Evolutionary conservation across 495 filamentous ascomycete species (phyloP).

Genomic region (Penicillium dipodomyicola): DNA sequence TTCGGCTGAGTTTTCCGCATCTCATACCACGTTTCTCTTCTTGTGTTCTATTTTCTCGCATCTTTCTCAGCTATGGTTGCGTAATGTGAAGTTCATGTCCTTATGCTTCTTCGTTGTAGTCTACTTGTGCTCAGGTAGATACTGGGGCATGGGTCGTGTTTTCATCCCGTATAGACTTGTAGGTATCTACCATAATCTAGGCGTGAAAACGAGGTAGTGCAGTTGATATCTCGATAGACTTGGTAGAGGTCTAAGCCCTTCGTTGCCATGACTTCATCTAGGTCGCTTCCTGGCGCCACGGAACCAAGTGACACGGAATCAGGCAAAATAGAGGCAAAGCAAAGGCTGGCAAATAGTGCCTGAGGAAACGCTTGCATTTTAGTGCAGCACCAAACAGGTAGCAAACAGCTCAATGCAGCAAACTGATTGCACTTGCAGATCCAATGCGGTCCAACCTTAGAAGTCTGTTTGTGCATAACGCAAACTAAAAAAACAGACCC

Average conservation of each 20-base stretch:
- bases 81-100: constrained; percentile 15
- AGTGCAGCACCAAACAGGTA: neutral
- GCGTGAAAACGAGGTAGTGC: too few relatives aligned
- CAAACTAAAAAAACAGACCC: too few relatives aligned
- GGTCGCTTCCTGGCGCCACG: neutral
- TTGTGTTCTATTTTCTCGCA: neutral
- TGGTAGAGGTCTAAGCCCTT: too few relatives aligned
- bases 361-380: neutral
- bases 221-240: too few relatives aligned
- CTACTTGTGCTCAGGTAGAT: neutral
- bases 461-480: too few relatives aligned
- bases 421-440: neutral
- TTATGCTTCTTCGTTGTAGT: constrained; percentile 9
- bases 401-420: neutral
- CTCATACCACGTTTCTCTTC: constrained; percentile 9
- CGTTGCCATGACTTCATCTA: too few relatives aligned
- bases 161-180: neutral
- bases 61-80: constrained; percentile 5
- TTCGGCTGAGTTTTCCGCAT: neutral
- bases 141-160: neutral
- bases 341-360: neutral
- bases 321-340: neutral
- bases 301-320: neutral
- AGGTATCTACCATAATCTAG: neutral
- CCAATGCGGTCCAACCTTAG: neutral